Evolutionary conservation across 148 eudicot species (phyloP).

Genomic region (Rhododendron griersonianum): DNA sequence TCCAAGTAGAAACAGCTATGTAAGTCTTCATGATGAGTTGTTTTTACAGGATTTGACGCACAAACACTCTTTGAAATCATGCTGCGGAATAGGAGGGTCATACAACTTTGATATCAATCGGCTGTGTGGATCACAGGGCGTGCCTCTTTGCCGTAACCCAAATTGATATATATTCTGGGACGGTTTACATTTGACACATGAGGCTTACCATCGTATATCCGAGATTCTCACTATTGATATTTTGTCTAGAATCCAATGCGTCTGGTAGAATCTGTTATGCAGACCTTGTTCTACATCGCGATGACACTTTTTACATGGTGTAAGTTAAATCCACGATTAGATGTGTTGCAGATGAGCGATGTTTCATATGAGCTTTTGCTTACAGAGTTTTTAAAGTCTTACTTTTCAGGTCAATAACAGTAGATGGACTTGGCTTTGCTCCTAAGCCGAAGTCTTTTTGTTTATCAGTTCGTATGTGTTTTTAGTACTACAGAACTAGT

Average conservation of each 20-base stretch:
- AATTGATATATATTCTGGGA: background rate
- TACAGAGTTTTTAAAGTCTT: too few species aligned
- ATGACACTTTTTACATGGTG: too few species aligned
- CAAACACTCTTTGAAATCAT: background rate
- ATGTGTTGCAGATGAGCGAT: too few species aligned
- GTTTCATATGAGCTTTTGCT: too few species aligned
- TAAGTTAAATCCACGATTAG: too few species aligned
- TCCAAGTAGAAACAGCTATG: background rate
- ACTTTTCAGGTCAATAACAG: too few species aligned
- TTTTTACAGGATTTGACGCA: background rate
- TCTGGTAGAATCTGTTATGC: background rate
- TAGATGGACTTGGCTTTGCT: too few species aligned
- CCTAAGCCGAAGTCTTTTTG: too few species aligned
- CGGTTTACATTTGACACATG: constrained; percentile 1
- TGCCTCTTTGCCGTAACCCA: constrained; percentile 6
- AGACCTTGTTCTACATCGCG: background rate
- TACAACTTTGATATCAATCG: background rate
- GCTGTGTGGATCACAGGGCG: constrained; percentile 5
- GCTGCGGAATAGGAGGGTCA: constrained; percentile 5
- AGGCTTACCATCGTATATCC: background rate
- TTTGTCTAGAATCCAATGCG: background rate
- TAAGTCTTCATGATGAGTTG: background rate
- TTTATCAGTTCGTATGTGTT: too few species aligned
- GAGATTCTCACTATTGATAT: background rate
- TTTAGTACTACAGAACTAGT: too few species aligned